Evolutionary conservation across 352 stramenopile genomes (phyloP).

Genomic region (Globisporangium cylindrosporum): DNA sequence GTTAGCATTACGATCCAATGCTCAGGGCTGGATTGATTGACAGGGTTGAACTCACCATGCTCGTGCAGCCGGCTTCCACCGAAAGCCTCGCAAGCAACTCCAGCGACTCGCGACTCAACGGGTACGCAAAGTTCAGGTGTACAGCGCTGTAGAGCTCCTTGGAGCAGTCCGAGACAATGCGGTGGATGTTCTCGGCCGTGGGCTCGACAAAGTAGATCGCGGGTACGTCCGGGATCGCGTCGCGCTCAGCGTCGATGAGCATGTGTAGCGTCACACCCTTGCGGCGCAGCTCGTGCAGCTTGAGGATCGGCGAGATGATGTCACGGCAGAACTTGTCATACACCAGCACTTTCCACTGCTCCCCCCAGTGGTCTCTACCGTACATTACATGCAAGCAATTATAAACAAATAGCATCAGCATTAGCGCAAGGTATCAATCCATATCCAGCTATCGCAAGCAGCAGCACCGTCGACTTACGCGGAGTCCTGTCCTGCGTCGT

Average conservation of each 20-base stretch:
- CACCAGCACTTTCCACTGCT: constrained; percentile 96
- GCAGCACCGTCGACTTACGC: constrained; percentile 20
- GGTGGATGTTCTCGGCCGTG: constrained; percentile 92
- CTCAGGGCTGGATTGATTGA: neutral
- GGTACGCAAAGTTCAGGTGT: constrained; percentile 95
- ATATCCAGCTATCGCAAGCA: neutral
- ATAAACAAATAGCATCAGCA: neutral
- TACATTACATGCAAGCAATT: neutral
- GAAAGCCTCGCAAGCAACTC: constrained; percentile 84
- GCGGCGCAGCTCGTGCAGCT: constrained; percentile 94
- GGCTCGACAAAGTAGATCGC: constrained; percentile 97
- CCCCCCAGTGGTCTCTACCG: constrained; percentile 66
- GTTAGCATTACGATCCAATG: neutral
- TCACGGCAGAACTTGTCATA: constrained; percentile 96
- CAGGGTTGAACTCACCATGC: constrained; percentile 44
- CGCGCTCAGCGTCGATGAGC: constrained; percentile 91
- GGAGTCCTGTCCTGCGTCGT: constrained; percentile 37
- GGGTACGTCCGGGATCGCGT: constrained; percentile 96
- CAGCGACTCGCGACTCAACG: constrained; percentile 82
- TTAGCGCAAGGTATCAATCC: neutral
- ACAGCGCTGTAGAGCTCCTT: constrained; percentile 91
- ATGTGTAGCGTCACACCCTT: constrained; percentile 98
- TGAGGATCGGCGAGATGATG: constrained; percentile 98
- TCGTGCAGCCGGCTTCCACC: constrained; percentile 73
- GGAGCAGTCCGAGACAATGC: constrained; percentile 93